Percentiles rank a stretch among this genome's conserved stretches.
These are phyloP conservation scores for Thraustochytrium striatum DNA, from an alignment of 352 stramenopile genomes.

Conservation along the genomic window DNA sequence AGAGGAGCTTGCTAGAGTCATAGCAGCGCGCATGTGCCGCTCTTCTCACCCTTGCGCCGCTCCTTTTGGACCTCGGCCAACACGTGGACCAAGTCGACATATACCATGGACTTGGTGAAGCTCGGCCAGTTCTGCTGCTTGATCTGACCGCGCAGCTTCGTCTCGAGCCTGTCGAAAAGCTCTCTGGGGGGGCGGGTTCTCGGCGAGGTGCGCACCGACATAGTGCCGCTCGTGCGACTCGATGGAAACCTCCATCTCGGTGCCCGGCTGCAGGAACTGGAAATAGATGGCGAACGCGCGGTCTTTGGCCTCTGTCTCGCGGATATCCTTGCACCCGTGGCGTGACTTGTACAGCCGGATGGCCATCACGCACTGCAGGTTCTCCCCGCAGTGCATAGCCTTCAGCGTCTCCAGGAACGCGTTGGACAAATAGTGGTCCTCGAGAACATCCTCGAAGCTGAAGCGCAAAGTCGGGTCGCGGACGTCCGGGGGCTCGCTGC, in stretches of 20 bases:
- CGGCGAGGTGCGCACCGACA: not conserved
- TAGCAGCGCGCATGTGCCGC: too few species aligned
- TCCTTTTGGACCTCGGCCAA: too few species aligned
- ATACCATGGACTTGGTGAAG: too few species aligned
- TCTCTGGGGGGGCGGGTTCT: not conserved
- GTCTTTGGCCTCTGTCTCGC: not conserved
- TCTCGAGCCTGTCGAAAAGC: conserved; percentile 5
- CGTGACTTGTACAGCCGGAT: not conserved
- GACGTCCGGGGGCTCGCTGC: not conserved
- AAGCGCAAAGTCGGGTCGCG: not conserved
- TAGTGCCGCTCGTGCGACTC: conserved; percentile 33
- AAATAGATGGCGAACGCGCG: conserved; percentile 44
- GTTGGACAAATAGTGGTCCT: conserved; percentile 1
- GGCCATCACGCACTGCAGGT: conserved; percentile 29
- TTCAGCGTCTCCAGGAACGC: conserved; percentile 22
- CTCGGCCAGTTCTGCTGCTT: conserved; percentile 1
- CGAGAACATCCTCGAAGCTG: conserved; percentile 18
- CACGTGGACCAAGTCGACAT: too few species aligned
- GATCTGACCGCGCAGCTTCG: not conserved
- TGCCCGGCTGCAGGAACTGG: conserved; percentile 16
- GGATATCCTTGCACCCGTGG: not conserved
- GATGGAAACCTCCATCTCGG: conserved; percentile 8
- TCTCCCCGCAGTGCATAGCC: conserved; percentile 15
- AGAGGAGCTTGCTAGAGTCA: too few species aligned
- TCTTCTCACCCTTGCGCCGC: too few species aligned